Percentiles rank a stretch among this genome's conserved stretches.
phyloP scores from a whole-genome alignment of 1,284 basidiomycete species.

The Ceratorhiza oryzae-sativae region DNA sequence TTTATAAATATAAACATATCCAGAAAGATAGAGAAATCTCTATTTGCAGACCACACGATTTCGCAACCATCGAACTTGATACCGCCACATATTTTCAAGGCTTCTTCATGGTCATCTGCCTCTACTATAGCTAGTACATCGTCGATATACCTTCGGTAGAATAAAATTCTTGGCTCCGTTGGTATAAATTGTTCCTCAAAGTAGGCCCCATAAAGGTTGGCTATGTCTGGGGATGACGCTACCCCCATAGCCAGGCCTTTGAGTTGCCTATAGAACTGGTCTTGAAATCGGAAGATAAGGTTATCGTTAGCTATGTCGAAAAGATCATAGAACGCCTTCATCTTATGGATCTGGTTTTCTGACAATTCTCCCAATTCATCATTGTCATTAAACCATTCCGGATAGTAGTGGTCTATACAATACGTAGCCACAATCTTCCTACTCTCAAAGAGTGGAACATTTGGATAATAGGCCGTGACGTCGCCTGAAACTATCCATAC shows the following conservation, averaged over 20 bases:
- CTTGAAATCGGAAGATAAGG: constrained; percentile 9
- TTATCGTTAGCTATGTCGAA: neutral
- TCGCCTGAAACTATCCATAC: too few species aligned
- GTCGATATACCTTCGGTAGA: constrained; percentile 54
- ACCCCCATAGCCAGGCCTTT: constrained; percentile 53
- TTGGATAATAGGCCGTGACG: too few species aligned
- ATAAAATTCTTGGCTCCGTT: constrained; percentile 45
- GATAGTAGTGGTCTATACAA: too few species aligned
- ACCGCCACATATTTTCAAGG: constrained; percentile 37
- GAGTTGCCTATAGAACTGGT: constrained; percentile 2
- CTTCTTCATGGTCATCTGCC: constrained; percentile 46
- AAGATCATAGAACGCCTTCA: neutral
- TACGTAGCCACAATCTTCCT: too few species aligned
- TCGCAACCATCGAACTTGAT: constrained; percentile 48
- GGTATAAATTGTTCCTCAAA: constrained; percentile 46
- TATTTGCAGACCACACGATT: constrained; percentile 50
- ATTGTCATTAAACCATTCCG: too few species aligned
- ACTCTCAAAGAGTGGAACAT: too few species aligned
- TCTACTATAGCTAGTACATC: constrained; percentile 51
- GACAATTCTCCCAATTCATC: too few species aligned
- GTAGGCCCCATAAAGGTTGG: constrained; percentile 49
- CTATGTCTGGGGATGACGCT: constrained; percentile 49
- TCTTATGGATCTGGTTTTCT: too few species aligned
- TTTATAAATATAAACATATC: constrained; percentile 49
- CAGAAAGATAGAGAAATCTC: constrained; percentile 46